Percentiles rank a stretch among this genome's conserved stretches.
These are phyloP conservation scores for Xylaria longipes DNA, from an alignment of 495 filamentous ascomycete species.

Conservation along the genomic window DNA sequence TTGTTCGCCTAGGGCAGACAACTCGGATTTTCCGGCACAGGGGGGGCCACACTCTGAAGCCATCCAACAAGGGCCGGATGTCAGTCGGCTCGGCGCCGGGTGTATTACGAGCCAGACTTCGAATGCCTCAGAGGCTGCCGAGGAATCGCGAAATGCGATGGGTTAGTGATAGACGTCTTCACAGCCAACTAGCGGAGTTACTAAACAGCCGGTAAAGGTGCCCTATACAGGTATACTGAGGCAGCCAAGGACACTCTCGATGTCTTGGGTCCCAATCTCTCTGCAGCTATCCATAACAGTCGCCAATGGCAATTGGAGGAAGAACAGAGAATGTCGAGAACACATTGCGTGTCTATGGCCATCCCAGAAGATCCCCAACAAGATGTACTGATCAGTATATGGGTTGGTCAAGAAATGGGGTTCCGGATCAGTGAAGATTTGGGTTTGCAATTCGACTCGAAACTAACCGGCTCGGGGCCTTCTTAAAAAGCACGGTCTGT, in stretches of 20 bases:
- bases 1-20: no score
- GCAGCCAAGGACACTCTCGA: neutral
- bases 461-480: no score
- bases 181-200: neutral
- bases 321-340: neutral
- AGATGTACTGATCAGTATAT: neutral
- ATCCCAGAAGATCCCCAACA: neutral
- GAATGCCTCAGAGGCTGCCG: neutral
- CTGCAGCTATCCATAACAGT: neutral
- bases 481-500: no score
- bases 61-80: no score
- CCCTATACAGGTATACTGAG: neutral
- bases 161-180: neutral
- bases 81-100: no score
- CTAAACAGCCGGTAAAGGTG: neutral
- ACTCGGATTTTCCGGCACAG: no score
- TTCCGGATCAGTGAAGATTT: neutral
- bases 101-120: neutral
- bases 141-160: neutral
- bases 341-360: neutral
- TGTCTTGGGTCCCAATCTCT: neutral
- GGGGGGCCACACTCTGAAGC: no score
- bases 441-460: neutral
- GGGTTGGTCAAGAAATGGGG: neutral
- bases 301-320: neutral